Evolutionary conservation across 257 asterid genomes (phyloP).

Genomic region (Fraxinus cuspidata): DNA sequence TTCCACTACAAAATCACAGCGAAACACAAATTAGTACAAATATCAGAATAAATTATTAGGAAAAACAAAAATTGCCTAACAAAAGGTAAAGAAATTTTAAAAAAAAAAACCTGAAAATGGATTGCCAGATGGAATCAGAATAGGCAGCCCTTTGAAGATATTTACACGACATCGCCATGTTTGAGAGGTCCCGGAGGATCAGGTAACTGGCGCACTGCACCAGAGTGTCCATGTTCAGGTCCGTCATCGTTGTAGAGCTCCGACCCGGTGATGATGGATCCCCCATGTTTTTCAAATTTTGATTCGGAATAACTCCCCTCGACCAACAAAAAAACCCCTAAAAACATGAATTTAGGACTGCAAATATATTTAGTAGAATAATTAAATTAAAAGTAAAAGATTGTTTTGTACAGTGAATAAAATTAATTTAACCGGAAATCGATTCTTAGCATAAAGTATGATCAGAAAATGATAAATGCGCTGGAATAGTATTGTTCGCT

Average conservation of each 20-base stretch:
- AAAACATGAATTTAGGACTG: background rate
- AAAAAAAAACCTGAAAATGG: constrained; percentile 55
- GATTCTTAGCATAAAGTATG: background rate
- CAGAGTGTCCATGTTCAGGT: constrained; percentile 59
- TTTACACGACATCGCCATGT: constrained; percentile 66
- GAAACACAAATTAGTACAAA: background rate
- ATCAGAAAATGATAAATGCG: too few relatives aligned
- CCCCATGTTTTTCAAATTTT: constrained; percentile 26
- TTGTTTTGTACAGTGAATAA: background rate
- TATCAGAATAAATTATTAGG: background rate
- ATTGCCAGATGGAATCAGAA: constrained; percentile 72
- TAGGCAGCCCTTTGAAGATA: constrained; percentile 55
- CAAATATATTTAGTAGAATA: background rate
- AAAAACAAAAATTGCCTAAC: background rate
- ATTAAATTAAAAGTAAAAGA: background rate
- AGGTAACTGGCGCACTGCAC: constrained; percentile 57
- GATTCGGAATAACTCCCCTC: background rate
- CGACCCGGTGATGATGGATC: constrained; percentile 33
- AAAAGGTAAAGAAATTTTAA: background rate
- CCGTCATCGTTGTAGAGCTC: constrained; percentile 49
- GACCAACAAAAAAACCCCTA: background rate
- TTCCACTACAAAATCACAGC: background rate
- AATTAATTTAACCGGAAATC: background rate
- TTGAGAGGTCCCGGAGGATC: constrained; percentile 56
- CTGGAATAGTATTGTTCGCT: background rate